phyloP scores from a whole-genome alignment of 257 asterid genomes.

The Solanum chmielewskii region DNA sequence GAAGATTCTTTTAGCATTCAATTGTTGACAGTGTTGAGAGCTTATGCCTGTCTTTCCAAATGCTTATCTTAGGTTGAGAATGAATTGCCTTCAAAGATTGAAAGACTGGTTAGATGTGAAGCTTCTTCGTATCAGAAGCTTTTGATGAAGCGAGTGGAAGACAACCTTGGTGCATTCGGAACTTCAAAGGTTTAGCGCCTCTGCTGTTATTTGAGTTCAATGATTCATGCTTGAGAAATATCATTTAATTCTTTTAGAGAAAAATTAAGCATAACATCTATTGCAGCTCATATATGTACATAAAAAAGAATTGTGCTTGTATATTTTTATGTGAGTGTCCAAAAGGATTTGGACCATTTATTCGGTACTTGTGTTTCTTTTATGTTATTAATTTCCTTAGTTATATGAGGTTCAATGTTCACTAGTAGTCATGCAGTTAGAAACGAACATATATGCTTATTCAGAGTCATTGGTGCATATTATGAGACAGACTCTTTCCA shows the following conservation, averaged over 20 bases:
- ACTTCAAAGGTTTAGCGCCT: conserved; percentile 57
- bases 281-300: not conserved
- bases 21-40: not conserved
- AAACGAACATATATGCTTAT: not conserved
- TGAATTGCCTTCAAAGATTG: conserved; percentile 91
- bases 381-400: not conserved
- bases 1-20: not conserved
- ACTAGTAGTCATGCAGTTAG: not conserved
- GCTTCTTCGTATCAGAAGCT: conserved; percentile 94
- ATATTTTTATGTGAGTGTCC: not conserved
- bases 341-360: not conserved
- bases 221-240: not conserved
- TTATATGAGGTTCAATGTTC: not conserved
- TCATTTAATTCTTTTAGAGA: not conserved
- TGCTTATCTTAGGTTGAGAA: conserved; percentile 69
- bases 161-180: conserved; percentile 96
- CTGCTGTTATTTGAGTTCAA: not conserved
- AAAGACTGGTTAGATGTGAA: conserved; percentile 90
- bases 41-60: conserved; percentile 6
- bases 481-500: not conserved
- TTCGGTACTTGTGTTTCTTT: not conserved
- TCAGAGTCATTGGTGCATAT: not conserved
- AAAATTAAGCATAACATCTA: not conserved
- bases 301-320: not conserved
- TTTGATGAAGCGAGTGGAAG: conserved; percentile 96